Evolutionary conservation across 805 yeast species (phyloP), one percentile per base, ranked within the genome.

Genomic region (Yamadazyma tumulicola): DNA sequence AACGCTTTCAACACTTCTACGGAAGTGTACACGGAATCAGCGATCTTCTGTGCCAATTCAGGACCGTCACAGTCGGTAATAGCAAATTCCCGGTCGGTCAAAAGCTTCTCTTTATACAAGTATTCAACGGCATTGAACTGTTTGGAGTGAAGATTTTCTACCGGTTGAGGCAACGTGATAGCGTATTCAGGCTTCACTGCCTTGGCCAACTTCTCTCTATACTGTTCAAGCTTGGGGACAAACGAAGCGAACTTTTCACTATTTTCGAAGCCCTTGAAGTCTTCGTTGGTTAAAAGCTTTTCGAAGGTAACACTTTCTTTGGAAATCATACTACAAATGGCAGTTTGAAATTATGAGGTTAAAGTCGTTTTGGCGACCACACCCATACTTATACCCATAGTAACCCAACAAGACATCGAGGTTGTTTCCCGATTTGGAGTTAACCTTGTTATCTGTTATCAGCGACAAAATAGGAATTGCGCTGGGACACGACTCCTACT

Each of bases 1-100:
- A 57, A 67, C 1, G 72, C 70, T 42, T 61, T 57, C 40, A 55
- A 59, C n/a, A 62, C 69, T 34, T 61, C 55, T 3, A 61, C 70
- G 2, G 64, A 34, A 4, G 60, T 39, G 38, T 57, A 54, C 34
- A 57, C 54, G 7, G 65, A 64, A 14, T 31, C 37, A 13, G 68
- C 61, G 25, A 66, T 55, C 26, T 58, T 52, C 15, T 41, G 44
- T 6, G 51, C 48, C 33, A 67, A 49, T n/a, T 38, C 46, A n/a
- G 46, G 43, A 11, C 55, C 57, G 1, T 61, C 47, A 14, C 60
- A 46, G 38, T 65, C 69, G 21, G 71, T 65, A 46, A 67, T 62
- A 14, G 47, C 57, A 26, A 64, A 51, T 39, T 67, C 69, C 32
- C 46, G 47, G 5, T 43, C 51, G 5, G 67, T 51, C 41, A 64